Conservation (phyloP, 116 monocot genomes). For the Cymodocea nodosa region DNA sequence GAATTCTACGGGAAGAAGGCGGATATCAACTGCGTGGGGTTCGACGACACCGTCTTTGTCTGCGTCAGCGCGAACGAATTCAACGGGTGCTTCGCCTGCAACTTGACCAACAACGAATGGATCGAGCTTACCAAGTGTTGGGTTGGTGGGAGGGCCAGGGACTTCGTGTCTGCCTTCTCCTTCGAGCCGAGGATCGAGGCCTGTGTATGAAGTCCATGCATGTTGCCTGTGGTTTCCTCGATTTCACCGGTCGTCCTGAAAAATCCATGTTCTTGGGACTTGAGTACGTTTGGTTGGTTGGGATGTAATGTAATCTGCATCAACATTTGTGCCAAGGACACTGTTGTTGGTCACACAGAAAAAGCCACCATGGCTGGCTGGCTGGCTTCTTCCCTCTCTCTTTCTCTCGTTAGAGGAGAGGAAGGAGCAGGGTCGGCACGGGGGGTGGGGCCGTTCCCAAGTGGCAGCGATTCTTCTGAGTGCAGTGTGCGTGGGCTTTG, state of each 20-base stretch:
- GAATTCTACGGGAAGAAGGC: constrained; percentile 58
- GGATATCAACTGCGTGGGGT: constrained; percentile 71
- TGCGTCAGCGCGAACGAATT: constrained; percentile 50
- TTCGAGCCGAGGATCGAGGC: constrained; percentile 89
- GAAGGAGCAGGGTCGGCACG: neutral
- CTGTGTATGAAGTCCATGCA: neutral
- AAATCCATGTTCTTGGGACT: neutral
- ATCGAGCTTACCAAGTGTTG: constrained; percentile 53
- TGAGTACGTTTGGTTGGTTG: neutral
- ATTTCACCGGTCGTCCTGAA: too few relatives aligned
- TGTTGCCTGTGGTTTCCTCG: too few relatives aligned
- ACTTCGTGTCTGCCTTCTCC: constrained; percentile 69
- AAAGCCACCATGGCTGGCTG: neutral
- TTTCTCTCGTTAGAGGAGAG: neutral
- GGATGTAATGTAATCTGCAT: neutral
- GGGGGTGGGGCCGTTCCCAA: neutral
- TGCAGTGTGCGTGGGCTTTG: constrained; percentile 2
- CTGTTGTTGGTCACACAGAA: too few relatives aligned
- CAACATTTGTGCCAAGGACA: neutral
- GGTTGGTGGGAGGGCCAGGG: constrained; percentile 37
- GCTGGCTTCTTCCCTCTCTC: neutral
- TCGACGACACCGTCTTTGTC: constrained; percentile 33
- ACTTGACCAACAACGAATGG: constrained; percentile 39
- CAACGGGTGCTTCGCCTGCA: constrained; percentile 31
- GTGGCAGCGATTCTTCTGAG: neutral